Conservation (phyloP, 441 rosid genomes). For the Populus hybrid region DNA sequence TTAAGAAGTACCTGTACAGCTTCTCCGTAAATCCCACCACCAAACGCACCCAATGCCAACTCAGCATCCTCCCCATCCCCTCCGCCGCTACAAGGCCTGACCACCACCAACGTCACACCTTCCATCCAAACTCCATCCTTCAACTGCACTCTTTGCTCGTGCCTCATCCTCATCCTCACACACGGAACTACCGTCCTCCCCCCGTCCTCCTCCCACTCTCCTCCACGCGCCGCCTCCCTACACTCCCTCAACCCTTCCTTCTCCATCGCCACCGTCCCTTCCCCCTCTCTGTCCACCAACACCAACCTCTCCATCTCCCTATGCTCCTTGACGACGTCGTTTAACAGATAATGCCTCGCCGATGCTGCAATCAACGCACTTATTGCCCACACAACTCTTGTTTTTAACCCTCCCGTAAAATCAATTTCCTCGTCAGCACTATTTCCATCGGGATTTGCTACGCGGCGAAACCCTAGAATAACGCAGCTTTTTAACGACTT, state of each 20-base stretch:
- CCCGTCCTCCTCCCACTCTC: slow-evolving; percentile 26
- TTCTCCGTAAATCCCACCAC: slow-evolving; percentile 29
- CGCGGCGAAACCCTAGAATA: slow-evolving; percentile 42
- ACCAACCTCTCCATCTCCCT: slow-evolving; percentile 40
- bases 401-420: slow-evolving; percentile 43
- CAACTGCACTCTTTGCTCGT: slow-evolving; percentile 32
- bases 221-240: slow-evolving; percentile 25
- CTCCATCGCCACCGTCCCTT: slow-evolving; percentile 56
- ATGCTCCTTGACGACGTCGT: slow-evolving; percentile 44
- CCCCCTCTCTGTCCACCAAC: slow-evolving; percentile 48
- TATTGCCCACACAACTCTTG: slow-evolving; percentile 68
- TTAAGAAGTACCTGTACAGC: slow-evolving; percentile 35
- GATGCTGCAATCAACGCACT: slow-evolving; percentile 69
- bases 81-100: slow-evolving; percentile 36
- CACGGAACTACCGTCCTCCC: slow-evolving; percentile 53
- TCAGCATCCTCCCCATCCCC: slow-evolving; percentile 33
- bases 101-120: slow-evolving; percentile 54
- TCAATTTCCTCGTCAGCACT: slow-evolving; percentile 23
- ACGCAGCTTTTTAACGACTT: slow-evolving; percentile 45
- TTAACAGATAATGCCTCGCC: slow-evolving; percentile 48
- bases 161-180: slow-evolving; percentile 63
- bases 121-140: slow-evolving; percentile 34
- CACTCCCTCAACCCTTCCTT: slow-evolving; percentile 41
- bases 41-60: slow-evolving; percentile 38
- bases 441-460: slow-evolving; percentile 7